Evolutionary conservation across 192 early-diverging fungal species (phyloP), one percentile per base, ranked within the genome.

Genomic region (Gigaspora rosea): DNA sequence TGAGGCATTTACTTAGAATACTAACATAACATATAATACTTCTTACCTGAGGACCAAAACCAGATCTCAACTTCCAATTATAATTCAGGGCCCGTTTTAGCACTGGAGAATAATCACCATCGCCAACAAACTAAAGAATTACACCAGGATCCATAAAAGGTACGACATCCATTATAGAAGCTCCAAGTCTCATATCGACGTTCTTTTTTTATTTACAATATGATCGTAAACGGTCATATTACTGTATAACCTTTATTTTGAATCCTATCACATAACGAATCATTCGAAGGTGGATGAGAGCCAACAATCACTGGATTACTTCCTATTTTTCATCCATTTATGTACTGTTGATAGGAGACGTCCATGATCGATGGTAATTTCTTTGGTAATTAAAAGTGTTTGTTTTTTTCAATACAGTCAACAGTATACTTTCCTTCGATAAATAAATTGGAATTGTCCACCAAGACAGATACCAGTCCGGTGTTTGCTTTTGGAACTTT

Each of bases 231-330:
- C 6, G 12, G 12, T 68, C 66, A 41, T 35, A 68, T 32, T n/a
- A n/a, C n/a, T n/a, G n/a, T n/a, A 67, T 16, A 49, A 47, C 1
- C 46, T 35, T 1, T 8, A 46, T 68, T 47, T n/a, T 33, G 36
- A 69, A 41, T 41, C 20, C 11, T 27, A 69, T 69, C 36, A 27
- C 36, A 69, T 69, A 47, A 36, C 46, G 66, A 69, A 69, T 69
- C 66, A 33, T 69, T 69, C 12, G 66, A 15, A 69, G 66, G 36
- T 41, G 66, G 66, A 69, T 36, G 66, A 49, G 66, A 69, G 66
- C 66, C 66, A 69, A 69, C 66, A 69, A 69, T 69, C 36, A 69
- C 66, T n/a, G 66, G 36, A 69, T 69, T 48, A 69, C 66, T 69
- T 4, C 66, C 66, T 41, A 69, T 69, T 69, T 4, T 47, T 69